Percentiles rank a stretch among this genome's conserved stretches.
Evolutionary conservation across 2,329 filamentous ascomycete species (phyloP).

Genomic region (Botrytis tulipae): DNA sequence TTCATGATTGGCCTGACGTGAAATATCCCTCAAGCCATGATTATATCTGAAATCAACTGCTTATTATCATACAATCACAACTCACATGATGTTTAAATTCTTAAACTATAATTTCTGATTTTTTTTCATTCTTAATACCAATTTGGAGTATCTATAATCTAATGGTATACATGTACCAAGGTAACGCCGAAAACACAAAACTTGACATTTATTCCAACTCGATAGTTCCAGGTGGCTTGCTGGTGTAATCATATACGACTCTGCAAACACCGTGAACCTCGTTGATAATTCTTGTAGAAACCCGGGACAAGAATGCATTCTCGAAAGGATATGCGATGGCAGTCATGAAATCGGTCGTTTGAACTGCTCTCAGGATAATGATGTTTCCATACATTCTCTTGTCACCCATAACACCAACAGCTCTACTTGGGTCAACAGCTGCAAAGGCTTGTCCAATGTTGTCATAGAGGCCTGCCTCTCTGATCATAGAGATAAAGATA

Average conservation of each 20-base stretch:
- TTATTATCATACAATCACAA: background rate
- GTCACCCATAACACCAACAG: slow-evolving; percentile 67
- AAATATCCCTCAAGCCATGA: too few relatives aligned
- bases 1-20: too few relatives aligned
- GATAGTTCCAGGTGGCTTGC: slow-evolving; percentile 57
- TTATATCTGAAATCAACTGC: background rate
- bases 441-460: slow-evolving; percentile 70
- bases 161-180: slow-evolving; percentile 3
- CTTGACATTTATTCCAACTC: slow-evolving; percentile 60
- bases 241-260: slow-evolving; percentile 64
- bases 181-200: slow-evolving; percentile 14
- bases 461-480: slow-evolving; percentile 68
- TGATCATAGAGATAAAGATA: slow-evolving; percentile 77
- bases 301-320: slow-evolving; percentile 61
- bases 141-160: slow-evolving; percentile 3
- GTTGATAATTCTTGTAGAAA: slow-evolving; percentile 69
- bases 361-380: slow-evolving; percentile 60
- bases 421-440: slow-evolving; percentile 62
- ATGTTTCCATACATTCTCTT: slow-evolving; percentile 64
- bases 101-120: background rate
- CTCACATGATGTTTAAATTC: background rate
- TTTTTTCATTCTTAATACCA: background rate
- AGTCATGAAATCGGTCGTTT: slow-evolving; percentile 49
- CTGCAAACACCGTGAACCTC: slow-evolving; percentile 62
- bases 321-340: slow-evolving; percentile 47